Evolutionary conservation across 1,284 basidiomycete species (phyloP).

Genomic region (Irpex rosettiformis): DNA sequence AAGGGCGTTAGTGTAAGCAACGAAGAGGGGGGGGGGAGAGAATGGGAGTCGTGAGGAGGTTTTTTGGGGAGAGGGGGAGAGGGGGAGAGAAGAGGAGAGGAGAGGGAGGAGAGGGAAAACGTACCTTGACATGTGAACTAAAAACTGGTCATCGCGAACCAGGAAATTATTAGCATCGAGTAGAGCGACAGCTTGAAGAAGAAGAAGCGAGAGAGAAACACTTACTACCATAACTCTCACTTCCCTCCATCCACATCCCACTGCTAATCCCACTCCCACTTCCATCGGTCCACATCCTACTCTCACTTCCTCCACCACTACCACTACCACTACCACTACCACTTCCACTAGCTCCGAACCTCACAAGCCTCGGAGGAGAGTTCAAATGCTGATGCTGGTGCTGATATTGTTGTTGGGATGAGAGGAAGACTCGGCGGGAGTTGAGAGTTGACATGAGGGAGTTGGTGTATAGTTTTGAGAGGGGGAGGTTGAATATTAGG

Average conservation of each 20-base stretch:
- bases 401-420: neutral
- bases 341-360: too few relatives aligned
- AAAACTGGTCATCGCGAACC: neutral
- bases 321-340: too few relatives aligned
- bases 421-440: too few relatives aligned
- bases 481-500: conserved; percentile 7
- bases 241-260: too few relatives aligned
- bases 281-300: too few relatives aligned
- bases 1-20: too few relatives aligned
- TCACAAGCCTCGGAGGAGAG: neutral
- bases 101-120: too few relatives aligned
- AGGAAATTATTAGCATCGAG: neutral
- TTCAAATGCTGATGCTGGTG: neutral
- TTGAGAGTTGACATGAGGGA: conserved; percentile 7
- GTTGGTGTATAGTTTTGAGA: conserved; percentile 6
- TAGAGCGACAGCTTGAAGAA: neutral
- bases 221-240: neutral
- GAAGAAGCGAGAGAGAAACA: neutral
- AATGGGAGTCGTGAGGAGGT: too few relatives aligned
- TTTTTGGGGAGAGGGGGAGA: neutral
- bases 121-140: neutral
- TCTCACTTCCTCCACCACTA: too few relatives aligned
- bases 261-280: too few relatives aligned
- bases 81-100: neutral
- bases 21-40: too few relatives aligned